Evolutionary conservation across 495 filamentous ascomycete genomes (phyloP), one percentile per base, ranked within the genome.

Genomic region (Hypoxylon cercidicola): DNA sequence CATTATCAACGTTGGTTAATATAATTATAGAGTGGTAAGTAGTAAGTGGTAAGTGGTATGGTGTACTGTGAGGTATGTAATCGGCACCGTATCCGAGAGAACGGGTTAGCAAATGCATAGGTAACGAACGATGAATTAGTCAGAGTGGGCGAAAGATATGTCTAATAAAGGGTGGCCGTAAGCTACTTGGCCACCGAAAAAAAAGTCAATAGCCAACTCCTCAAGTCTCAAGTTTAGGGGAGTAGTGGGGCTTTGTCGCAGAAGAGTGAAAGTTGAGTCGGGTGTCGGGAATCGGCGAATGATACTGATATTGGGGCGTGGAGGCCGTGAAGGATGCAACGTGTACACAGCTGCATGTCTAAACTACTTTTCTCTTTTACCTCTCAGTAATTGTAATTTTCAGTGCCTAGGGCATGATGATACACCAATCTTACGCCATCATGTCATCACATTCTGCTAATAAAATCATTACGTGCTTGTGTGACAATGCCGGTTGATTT

Each of bases 371-470:
- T 61, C 46, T 61, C 37, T 51, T 18, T 12, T 52, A 23, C 57
- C 19, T 54, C 54, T 66, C 52, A 62, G 57, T 59, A 67, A 67
- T 67, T 41, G 44, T 32, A 37, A 37, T 37, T 9, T 12, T 9
- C 34, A 21, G 60, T 28, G 11, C 55, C 44, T 51, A 63, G 65
- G 64, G 23, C 43, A 52, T 35, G 44, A 63, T 68, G 65, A 46
- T 63, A 48, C 65, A 68, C 59, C n/a, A 63, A 59, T 68, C 65
- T 68, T 68, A 68, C 65, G 65, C 65, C 65, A 68, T 68, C 59
- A 68, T 63, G 59, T 63, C 65, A 68, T 68, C 64, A 68, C 49
- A 47, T 43, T 51, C 40, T 56, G 65, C 65, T 60, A 60, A 68
- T 68, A 52, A 60, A 56, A 47, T 28, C 51, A 68, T 60, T 68